Conservation (phyloP, 1,284 basidiomycete genomes). For the Leccinum griseonigrum region DNA sequence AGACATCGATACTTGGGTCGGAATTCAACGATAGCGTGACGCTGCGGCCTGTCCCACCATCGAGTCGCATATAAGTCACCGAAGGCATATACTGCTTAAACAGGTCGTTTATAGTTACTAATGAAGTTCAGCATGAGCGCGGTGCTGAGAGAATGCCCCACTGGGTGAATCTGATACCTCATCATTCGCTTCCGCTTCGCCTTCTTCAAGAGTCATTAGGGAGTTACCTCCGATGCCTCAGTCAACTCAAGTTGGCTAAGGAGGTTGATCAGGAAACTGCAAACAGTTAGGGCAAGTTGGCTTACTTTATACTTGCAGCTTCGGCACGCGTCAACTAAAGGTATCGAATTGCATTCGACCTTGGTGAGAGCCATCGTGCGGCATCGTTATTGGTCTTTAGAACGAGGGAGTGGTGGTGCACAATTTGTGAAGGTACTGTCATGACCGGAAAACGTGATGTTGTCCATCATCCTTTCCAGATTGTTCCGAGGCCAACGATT, state of each 20-base stretch:
- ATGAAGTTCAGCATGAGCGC: conserved; percentile 99
- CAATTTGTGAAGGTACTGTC: conserved; percentile 96
- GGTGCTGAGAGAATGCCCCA: conserved; percentile 85
- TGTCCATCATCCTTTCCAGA: conserved; percentile 50
- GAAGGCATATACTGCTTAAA: conserved; percentile 93
- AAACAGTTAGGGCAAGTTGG: conserved; percentile 6
- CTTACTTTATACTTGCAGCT: conserved; percentile 88
- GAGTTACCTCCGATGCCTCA: conserved; percentile 85
- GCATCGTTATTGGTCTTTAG: conserved; percentile 67
- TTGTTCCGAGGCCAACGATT: conserved; percentile 39
- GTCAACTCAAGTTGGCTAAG: conserved; percentile 82
- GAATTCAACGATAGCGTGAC: conserved; percentile 95
- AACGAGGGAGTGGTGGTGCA: conserved; percentile 94
- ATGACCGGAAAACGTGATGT: conserved; percentile 91
- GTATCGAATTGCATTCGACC: conserved; percentile 43
- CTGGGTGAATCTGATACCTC: conserved; percentile 49
- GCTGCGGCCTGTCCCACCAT: conserved; percentile 84
- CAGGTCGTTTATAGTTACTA: conserved; percentile 69
- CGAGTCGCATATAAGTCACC: conserved; percentile 97
- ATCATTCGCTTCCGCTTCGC: conserved; percentile 65
- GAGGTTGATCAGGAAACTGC: conserved; percentile 5
- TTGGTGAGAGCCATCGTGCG: conserved; percentile 60
- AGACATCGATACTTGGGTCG: conserved; percentile 98
- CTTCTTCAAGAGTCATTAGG: conserved; percentile 41
- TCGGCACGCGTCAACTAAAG: conserved; percentile 85